phyloP scores from a whole-genome alignment of 352 stramenopile genomes.

The Phytophthora pini region DNA sequence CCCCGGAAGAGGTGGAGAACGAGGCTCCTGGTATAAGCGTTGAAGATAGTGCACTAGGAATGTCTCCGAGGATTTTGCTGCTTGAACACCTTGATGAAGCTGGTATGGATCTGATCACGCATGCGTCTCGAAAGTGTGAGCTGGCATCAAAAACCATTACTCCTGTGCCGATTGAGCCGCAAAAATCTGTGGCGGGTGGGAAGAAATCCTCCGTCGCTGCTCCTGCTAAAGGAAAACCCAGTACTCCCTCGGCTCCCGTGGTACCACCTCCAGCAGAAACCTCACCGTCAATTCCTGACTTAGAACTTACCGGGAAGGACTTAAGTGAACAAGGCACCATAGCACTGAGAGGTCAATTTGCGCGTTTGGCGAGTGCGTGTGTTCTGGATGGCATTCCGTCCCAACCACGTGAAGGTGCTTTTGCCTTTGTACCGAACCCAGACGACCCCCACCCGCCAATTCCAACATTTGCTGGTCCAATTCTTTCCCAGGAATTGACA shows the following conservation, averaged over 20 bases:
- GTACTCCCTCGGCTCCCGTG: conserved; percentile 2
- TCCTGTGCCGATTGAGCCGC: conserved; percentile 14
- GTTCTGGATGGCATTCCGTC: conserved; percentile 39
- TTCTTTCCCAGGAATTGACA: conserved; percentile 25
- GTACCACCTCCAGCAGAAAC: background rate
- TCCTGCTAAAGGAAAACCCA: conserved; percentile 22
- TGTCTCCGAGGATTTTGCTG: conserved; percentile 41
- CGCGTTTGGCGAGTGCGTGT: conserved; percentile 22
- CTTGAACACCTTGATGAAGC: conserved; percentile 45
- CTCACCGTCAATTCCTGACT: conserved; percentile 1
- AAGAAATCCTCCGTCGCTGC: conserved; percentile 31
- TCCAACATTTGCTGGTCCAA: conserved; percentile 32
- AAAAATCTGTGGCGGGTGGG: conserved; percentile 15
- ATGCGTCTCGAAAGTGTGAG: conserved; percentile 12
- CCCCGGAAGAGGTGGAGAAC: conserved; percentile 2
- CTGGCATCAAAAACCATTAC: conserved; percentile 19
- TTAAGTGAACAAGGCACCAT: conserved; percentile 16
- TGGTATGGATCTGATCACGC: conserved; percentile 19
- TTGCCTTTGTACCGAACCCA: conserved; percentile 12
- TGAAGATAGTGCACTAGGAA: background rate
- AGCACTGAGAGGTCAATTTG: conserved; percentile 25
- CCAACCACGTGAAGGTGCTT: conserved; percentile 18
- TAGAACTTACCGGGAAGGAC: conserved; percentile 8
- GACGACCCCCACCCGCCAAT: background rate
- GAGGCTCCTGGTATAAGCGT: background rate